A percentile compares a stretch with the other conserved stretches of the same genome.
phyloP scores from a whole-genome alignment of 1,139 yeast genomes.

The Yamadazyma spencermartinsiae region DNA sequence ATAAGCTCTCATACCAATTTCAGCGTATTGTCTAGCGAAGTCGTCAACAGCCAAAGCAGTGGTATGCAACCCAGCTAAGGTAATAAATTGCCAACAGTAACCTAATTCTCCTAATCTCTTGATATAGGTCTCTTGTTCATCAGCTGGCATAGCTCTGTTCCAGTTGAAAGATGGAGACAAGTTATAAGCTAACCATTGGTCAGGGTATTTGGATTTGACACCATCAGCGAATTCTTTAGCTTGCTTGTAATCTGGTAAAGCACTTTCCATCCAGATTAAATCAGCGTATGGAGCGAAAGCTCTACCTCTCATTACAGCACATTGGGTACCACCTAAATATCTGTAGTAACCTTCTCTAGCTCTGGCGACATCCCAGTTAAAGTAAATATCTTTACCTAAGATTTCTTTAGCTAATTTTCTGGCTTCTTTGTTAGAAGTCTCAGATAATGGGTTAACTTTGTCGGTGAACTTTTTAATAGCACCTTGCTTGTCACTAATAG shows the following conservation, averaged over 20 bases:
- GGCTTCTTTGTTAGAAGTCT: constrained; percentile 79
- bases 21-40: constrained; percentile 76
- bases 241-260: constrained; percentile 89
- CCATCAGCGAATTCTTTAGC: constrained; percentile 95
- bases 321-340: constrained; percentile 94
- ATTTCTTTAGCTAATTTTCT: constrained; percentile 72
- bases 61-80: constrained; percentile 96
- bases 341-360: constrained; percentile 98
- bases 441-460: constrained; percentile 72
- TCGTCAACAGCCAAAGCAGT: constrained; percentile 90
- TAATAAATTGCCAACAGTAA: constrained; percentile 96
- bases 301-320: constrained; percentile 97
- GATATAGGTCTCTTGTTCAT: constrained; percentile 90
- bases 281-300: constrained; percentile 96
- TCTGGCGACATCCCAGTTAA: constrained; percentile 96
- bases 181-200: constrained; percentile 95
- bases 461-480: constrained; percentile 67
- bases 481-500: constrained; percentile 60
- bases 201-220: constrained; percentile 76
- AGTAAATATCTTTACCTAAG: constrained; percentile 81
- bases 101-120: constrained; percentile 86
- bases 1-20: constrained; percentile 93
- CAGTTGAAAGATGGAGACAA: constrained; percentile 97
- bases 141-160: constrained; percentile 88
- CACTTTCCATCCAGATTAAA: constrained; percentile 98